Base-by-base conservation (phyloP, 805 yeast genomes). In the Jamesozyma piceae region DNA sequence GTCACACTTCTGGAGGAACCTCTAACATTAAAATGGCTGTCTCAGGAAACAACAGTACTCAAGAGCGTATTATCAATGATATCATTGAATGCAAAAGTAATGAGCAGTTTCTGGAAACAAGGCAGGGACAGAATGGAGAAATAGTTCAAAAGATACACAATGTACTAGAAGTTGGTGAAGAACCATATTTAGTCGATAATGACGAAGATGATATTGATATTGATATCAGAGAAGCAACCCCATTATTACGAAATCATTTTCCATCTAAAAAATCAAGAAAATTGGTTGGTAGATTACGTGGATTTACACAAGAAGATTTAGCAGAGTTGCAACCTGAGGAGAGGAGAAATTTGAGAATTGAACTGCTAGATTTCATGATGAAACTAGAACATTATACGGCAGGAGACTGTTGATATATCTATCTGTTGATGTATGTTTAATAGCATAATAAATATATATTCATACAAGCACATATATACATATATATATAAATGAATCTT, bases 311-410 rank as follows among this genome's bases (percentile, higher is more conserved):
- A 1, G 43, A 42, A 3, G 58, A 52, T 17, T 31, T 55, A 6
- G 41, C 46, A 4, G 35, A 33, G 3, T 22, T 57, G 19, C 27
- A 47, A 3, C 38, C 43, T 17, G 52, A 52, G n/a, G 60, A 57
- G 38, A 52, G 49, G 38, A 48, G 52, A 34, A 49, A 47, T 24
- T 27, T 57, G 24, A 46, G 60, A 18, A 47, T 54, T 21, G 60
- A 53, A 33, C 19, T 57, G 29, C 33, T 50, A 17, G 54, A 52
- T 37, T 54, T 57, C 24, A 45, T 57, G 46, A 45, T 53, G 52
- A 52, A 50, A 35, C 42, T 57, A 24, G 59, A 53, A 30, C 46
- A 49, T 27, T 44, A 46, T 20, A 38, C 40, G n/a, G 27, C 26
- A 5, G 40, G 34, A 14, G 41, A 42, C 17, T 20, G 14, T 30